Evolutionary conservation across 371 early-diverging fungal species (phyloP), one percentile per base, ranked within the genome.

Genomic region (Apophysomyces variabilis): DNA sequence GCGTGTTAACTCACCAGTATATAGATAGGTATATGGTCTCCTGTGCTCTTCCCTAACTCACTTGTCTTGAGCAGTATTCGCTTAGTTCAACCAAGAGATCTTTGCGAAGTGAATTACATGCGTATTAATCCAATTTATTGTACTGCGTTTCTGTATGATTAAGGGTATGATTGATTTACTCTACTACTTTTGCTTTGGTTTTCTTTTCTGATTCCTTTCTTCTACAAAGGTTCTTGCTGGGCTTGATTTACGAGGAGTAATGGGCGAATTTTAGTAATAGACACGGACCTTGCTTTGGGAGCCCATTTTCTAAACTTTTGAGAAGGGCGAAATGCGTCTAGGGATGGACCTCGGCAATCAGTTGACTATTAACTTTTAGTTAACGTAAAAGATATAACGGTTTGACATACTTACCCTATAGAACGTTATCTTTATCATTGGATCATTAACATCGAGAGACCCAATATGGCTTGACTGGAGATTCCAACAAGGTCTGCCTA

Each of bases 391-490:
- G 57, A 3, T 1, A n/a, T 50, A 32, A 26, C 3, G 6, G 21
- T 38, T 14, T 18, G 5, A 11, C 0, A 1, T 5, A 58, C 65
- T 58, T 65, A 65, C 65, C 18, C 65, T 41, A 36, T 58, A 65
- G 57, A 65, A 65, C 7, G 41, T 37, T 45, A 65, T 45, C 38
- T 58, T 65, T 18, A 65, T 57, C 58, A 65, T 65, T 7, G 65
- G 65, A 58, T 65, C 65, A 65, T 65, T 65, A 46, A 65, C 58
- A 43, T 44, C 57, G 13, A 65, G 36, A 0, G 65, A 58, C 5
- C 65, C 65, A 8, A 65, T 45, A 58, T 65, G 65, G 37, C 58
- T 65, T 16, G 57, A 58, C n/a, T 58, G 46, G 16, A 65, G 38
- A 38, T 65, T 65, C 58, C 58, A 65, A 21, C 65, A 65, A 18